These are phyloP conservation scores for Barnettozyma botsteinii DNA, from an alignment of 805 yeast genomes.

Conservation along the genomic window DNA sequence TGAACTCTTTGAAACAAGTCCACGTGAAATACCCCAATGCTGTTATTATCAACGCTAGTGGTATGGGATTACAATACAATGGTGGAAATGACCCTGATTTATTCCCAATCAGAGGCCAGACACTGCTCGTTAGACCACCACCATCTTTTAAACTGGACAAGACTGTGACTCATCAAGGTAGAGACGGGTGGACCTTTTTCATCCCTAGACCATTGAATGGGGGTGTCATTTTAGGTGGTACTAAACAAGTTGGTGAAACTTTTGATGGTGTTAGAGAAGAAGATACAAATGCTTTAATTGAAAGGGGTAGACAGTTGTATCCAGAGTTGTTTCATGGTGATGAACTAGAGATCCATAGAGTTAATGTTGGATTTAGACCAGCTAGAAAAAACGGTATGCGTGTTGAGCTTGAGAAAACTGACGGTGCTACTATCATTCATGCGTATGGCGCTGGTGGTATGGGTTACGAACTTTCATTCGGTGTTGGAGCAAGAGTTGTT, in stretches of 20 bases:
- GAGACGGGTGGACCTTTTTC: constrained; percentile 58
- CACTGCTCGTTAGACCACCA: constrained; percentile 50
- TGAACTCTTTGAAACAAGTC: constrained; percentile 41
- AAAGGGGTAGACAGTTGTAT: constrained; percentile 37
- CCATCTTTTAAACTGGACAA: constrained; percentile 28
- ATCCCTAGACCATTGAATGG: constrained; percentile 53
- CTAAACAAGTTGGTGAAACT: constrained; percentile 47
- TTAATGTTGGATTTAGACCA: constrained; percentile 66
- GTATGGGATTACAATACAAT: constrained; percentile 51
- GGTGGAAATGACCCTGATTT: constrained; percentile 48
- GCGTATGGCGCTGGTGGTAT: constrained; percentile 73
- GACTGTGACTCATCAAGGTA: constrained; percentile 53
- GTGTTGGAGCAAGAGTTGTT: constrained; percentile 45
- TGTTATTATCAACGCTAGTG: constrained; percentile 53
- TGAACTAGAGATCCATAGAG: constrained; percentile 40
- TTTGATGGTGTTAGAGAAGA: constrained; percentile 30
- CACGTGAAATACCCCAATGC: constrained; percentile 26
- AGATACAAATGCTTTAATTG: constrained; percentile 43
- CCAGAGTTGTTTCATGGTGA: constrained; percentile 49
- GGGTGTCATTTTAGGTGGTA: constrained; percentile 67
- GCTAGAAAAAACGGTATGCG: constrained; percentile 53
- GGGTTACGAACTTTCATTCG: constrained; percentile 66
- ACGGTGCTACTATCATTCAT: constrained; percentile 36
- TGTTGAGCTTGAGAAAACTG: constrained; percentile 30
- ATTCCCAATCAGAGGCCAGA: constrained; percentile 63